phyloP scores from a whole-genome alignment of 2,329 filamentous ascomycete genomes.

The Neofusicoccum ribis region DNA sequence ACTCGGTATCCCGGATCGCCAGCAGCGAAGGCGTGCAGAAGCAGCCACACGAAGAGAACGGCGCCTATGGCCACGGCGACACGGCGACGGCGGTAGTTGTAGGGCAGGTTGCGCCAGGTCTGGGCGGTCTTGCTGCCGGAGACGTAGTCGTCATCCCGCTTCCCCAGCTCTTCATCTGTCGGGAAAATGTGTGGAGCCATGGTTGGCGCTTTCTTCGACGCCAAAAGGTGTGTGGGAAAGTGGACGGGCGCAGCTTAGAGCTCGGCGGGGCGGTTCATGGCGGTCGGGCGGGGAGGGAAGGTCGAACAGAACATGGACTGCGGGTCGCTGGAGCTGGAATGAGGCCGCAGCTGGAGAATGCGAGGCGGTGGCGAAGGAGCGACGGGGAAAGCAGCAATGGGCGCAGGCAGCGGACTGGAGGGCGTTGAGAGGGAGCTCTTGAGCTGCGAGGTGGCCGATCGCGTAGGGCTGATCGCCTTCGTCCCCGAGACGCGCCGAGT shows the following conservation, averaged over 20 bases:
- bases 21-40: conserved; percentile 56
- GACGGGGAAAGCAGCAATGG: neutral
- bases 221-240: neutral
- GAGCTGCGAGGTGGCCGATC: conserved; percentile 13
- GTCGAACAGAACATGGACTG: neutral
- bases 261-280: neutral
- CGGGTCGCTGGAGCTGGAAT: neutral
- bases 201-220: neutral
- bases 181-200: conserved; percentile 38
- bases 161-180: conserved; percentile 64
- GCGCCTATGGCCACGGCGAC: conserved; percentile 39
- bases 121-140: conserved; percentile 38
- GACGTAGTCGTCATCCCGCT: conserved; percentile 64
- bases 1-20: neutral
- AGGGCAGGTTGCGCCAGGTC: conserved; percentile 29
- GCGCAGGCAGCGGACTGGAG: neutral
- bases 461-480: neutral
- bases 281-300: neutral
- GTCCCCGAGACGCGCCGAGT: neutral
- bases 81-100: conserved; percentile 53
- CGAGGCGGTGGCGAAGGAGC: neutral
- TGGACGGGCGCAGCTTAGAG: conserved; percentile 2
- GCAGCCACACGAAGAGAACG: conserved; percentile 59
- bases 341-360: neutral
- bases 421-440: neutral